Evolutionary conservation across 2,329 filamentous ascomycete species (phyloP).

Genomic region (Ceratocystis colombiana): DNA sequence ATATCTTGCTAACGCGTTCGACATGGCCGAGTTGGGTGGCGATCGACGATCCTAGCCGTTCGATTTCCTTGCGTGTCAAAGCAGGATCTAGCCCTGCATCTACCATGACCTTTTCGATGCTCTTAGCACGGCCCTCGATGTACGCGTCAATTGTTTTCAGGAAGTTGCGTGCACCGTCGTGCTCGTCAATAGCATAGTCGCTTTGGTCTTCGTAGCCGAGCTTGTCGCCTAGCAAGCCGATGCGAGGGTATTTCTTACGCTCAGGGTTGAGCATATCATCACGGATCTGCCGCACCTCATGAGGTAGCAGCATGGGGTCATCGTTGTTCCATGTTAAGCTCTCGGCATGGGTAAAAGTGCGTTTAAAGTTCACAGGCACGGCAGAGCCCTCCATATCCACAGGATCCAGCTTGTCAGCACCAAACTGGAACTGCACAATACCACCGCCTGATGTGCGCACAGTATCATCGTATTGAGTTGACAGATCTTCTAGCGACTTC

Average conservation of each 20-base stretch:
- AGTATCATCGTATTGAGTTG: slow-evolving; percentile 86
- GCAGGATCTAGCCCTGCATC: slow-evolving; percentile 40
- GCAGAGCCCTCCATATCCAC: slow-evolving; percentile 96
- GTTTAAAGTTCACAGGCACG: slow-evolving; percentile 81
- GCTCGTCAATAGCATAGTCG: slow-evolving; percentile 61
- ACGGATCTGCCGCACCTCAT: slow-evolving; percentile 61
- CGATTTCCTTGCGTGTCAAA: slow-evolving; percentile 31
- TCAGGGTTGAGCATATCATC: slow-evolving; percentile 57
- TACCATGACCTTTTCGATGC: slow-evolving; percentile 46
- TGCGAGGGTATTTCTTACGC: slow-evolving; percentile 52
- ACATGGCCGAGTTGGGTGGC: slow-evolving; percentile 36
- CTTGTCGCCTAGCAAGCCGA: slow-evolving; percentile 50
- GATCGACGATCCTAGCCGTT: slow-evolving; percentile 26
- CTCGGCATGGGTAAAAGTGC: slow-evolving; percentile 77
- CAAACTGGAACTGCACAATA: slow-evolving; percentile 95
- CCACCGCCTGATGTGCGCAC: slow-evolving; percentile 81
- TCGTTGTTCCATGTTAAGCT: slow-evolving; percentile 67
- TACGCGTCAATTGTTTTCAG: slow-evolving; percentile 67
- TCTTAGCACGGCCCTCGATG: slow-evolving; percentile 52
- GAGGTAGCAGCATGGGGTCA: slow-evolving; percentile 61
- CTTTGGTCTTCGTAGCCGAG: slow-evolving; percentile 61
- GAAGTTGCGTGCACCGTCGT: slow-evolving; percentile 75
- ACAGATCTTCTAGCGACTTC: slow-evolving; percentile 94
- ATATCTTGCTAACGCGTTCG: slow-evolving; percentile 75
- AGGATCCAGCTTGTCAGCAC: slow-evolving; percentile 88